Evolutionary conservation across 176 grass and related monocot genomes (phyloP), one percentile per base, ranked within the genome.

Genomic region (Areca catechu): DNA sequence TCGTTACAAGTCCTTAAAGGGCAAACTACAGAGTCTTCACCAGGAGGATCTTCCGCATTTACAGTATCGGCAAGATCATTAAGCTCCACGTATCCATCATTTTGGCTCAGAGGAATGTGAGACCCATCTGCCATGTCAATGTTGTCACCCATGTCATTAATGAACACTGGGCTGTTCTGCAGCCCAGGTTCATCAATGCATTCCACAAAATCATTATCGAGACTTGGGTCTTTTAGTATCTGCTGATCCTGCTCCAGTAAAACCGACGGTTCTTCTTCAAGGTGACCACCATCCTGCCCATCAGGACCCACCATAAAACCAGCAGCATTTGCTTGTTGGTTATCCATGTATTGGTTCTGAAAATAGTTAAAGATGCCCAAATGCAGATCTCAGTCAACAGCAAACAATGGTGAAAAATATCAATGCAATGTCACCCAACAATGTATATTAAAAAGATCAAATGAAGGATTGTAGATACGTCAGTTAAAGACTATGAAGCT

Each of bases 281-380:
- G 18, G n/a, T 12, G 64, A 23, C 5, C 23, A 67, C 56, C 78
- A 48, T 72, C 73, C 54, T 74, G 77, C 56, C 18, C 73, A 57
- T 84, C 55, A 56, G 62, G 68, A 61, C 62, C 66, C 14, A 67
- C 80, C 18, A 78, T 62, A 37, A 37, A 43, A 25, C 58, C 25
- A 25, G 49, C 65, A 49, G 70, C 81, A 68, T 43, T 76, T 24
- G 53, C 78, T 49, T 72, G 69, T 63, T 74, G 61, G 68, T 55
- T 58, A 3, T 60, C 24, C 1, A 60, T 62, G 28, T 70, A 66
- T 77, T 89, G 66, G 23, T 63, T 37, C 67, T 56, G 7, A 17
- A 15, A 20, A 43, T 10, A 43, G 7, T 14, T 43, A 43, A 43
- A 43, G 7, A 43, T 43, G 34, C 14, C 14, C 34, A 43, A 43